Evolutionary conservation across 1,284 basidiomycete genomes (phyloP), one percentile per base, ranked within the genome.

Genomic region (Pisolithus thermaeus): DNA sequence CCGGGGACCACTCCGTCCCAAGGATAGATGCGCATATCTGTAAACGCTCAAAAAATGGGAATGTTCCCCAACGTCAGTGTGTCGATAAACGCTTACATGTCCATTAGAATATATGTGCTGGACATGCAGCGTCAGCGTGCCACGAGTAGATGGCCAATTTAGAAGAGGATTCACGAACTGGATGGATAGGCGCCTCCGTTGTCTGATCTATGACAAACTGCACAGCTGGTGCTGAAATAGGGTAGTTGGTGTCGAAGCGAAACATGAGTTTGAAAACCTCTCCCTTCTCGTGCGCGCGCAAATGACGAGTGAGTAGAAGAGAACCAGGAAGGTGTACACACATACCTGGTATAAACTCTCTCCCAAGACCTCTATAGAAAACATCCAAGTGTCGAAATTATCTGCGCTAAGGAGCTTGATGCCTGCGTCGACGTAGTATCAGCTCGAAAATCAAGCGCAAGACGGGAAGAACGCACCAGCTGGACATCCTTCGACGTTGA

Each of bases 101-200:
- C 88, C 88, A 63, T 91, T 91, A 8, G 87, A 89, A 64, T 91
- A 91, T 45, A 90, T 85, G 61, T 90, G 88, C 87, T 88, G 57
- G 41, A 50, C 52, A 49, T 45, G 36, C 11, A 14, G 53, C 16
- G 46, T 59, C 48, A 63, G 58, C 37, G 23, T 45, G 47, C 48
- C 52, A 35, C 12, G 32, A 14, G 5, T 1, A 52, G 37, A 14
- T 28, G 52, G 39, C 37, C 27, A 36, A 23, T 12, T 20, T 36
- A 43, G 8, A 3, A 20, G 39, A 22, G 30, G 32, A 40, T 41
- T 37, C 39, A 76, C 84, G 52, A 63, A 89, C 87, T 11, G 88
- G 88, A 64, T 91, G 89, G 35, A 86, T 64, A 14, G 89, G 88
- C 18, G 86, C 76, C 58, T 80, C 69, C 54, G 73, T 73, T 43